Conservation (phyloP, 2,329 filamentous ascomycete genomes). For the Sporothrix euskadiensis region DNA sequence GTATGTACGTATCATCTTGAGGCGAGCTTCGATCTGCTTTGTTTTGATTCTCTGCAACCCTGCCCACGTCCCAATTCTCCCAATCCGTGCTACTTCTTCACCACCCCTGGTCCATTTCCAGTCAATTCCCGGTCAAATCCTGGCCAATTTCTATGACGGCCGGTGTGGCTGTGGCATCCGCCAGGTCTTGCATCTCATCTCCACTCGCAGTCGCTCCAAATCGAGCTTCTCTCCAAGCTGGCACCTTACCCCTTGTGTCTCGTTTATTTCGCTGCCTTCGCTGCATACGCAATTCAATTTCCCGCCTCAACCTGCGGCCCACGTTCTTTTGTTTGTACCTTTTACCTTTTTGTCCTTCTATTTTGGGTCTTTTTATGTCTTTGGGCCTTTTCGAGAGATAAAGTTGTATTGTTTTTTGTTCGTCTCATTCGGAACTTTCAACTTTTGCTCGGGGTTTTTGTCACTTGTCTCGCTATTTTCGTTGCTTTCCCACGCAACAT, state of each 20-base stretch:
- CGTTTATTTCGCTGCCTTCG: conserved; percentile 25
- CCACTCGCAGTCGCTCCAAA: conserved; percentile 4
- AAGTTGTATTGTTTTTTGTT: not conserved
- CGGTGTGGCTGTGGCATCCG: conserved; percentile 12
- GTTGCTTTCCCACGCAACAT: not conserved
- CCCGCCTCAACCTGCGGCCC: conserved; percentile 8
- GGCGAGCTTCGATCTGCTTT: not conserved
- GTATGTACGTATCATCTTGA: not conserved
- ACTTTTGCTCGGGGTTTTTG: not conserved
- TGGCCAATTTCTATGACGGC: not conserved
- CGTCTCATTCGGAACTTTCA: conserved; percentile 1
- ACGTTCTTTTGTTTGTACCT: not conserved
- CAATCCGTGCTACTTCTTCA: not conserved
- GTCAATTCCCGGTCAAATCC: not conserved
- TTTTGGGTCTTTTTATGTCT: not conserved
- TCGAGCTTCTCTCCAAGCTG: not conserved
- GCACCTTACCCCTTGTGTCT: not conserved
- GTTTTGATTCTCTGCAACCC: not conserved
- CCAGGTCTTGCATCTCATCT: not conserved
- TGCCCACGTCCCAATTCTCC: not conserved
- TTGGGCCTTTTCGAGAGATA: not conserved
- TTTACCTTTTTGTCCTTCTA: not conserved
- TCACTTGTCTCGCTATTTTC: not conserved
- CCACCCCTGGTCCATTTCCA: not conserved
- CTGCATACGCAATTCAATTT: conserved; percentile 24